Evolutionary conservation across 805 yeast species (phyloP), one percentile per base, ranked within the genome.

Genomic region (Wickerhamomyces canadensis): DNA sequence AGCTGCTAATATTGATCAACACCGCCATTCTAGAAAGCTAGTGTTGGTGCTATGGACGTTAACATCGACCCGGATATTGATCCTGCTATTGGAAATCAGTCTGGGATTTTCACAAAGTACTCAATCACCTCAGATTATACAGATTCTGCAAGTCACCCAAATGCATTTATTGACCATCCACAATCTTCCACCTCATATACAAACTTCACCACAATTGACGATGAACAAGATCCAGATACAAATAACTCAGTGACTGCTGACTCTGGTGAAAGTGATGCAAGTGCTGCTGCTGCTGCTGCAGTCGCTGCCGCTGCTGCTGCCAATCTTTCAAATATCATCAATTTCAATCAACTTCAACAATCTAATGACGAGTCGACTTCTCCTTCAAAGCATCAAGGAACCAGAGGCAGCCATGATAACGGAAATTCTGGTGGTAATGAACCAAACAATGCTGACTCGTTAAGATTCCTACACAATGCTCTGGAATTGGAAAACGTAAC

Each of bases 221-320:
- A 41, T 25, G 37, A 38, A 11, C 34, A 41, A 4, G 19, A 27
- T 1, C 19, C 24, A 8, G 7, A 19, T 1, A 27, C 35, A 3
- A 19, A 25, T 18, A 37, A 36, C 8, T 37, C 26, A 16, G 40
- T n/a, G n/a, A n/a, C 40, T 2, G 37, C 41, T 15, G 34, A 23
- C 18, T 23, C 34, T 9, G 26, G 28, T 17, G 25, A 31, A 21
- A 21, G 23, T 18, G 8, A 36, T 14, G 21, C 39, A 4, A 38
- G 37, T 4, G 37, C 43, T 14, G 8, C 39, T 14, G 21, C 39
- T 6, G 40, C 38, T 4, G 37, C 43, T 14, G 43, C 41, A n/a
- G 51, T 45, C 7, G 49, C 48, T 10, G 50, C 41, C 17, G 52
- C 52, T 13, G 53, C 54, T 6, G 51, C 49, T 22, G 52, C 54